A percentile compares a stretch with the other conserved stretches of the same genome.
Conservation (phyloP, 805 yeast genomes). For the Kuraishia floccosa region DNA sequence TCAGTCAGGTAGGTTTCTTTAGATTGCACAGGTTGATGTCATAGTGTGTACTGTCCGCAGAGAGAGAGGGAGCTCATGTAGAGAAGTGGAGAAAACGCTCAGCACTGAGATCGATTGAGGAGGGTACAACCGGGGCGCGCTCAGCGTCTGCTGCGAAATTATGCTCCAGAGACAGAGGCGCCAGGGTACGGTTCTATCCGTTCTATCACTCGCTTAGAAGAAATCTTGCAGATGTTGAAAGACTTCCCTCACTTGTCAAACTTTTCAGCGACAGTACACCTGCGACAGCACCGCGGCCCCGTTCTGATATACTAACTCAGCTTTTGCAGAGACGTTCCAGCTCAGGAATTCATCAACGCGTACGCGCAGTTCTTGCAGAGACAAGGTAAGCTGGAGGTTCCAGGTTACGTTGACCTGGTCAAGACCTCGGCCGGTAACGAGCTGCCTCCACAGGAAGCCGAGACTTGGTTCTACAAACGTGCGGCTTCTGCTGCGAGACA, state of each 20-base stretch:
- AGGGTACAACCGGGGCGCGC: too few species aligned
- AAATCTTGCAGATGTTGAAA: conserved; percentile 1
- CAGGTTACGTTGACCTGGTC: conserved; percentile 99
- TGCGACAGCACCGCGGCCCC: too few species aligned
- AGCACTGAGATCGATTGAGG: too few species aligned
- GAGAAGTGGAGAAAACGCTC: too few species aligned
- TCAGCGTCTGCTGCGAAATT: too few species aligned
- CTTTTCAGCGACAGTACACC: not conserved
- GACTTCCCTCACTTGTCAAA: conserved; percentile 1
- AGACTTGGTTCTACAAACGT: conserved; percentile 99
- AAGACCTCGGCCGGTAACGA: conserved; percentile 99
- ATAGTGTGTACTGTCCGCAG: too few species aligned
- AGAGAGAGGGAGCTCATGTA: too few species aligned
- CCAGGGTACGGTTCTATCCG: too few species aligned
- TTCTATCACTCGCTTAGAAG: too few species aligned
- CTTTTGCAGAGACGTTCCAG: conserved; percentile 93
- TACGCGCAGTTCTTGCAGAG: conserved; percentile 99
- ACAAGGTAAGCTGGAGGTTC: conserved; percentile 99
- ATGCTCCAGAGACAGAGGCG: too few species aligned
- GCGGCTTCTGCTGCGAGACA: conserved; percentile 99
- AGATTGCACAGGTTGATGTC: too few species aligned
- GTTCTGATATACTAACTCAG: conserved; percentile 2
- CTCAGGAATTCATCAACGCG: conserved; percentile 99
- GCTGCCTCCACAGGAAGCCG: conserved; percentile 99
- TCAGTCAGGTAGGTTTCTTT: conserved; percentile 79